Base-by-base conservation (phyloP, 1,284 basidiomycete species). In the Uromyces viciae-fabae region DNA sequence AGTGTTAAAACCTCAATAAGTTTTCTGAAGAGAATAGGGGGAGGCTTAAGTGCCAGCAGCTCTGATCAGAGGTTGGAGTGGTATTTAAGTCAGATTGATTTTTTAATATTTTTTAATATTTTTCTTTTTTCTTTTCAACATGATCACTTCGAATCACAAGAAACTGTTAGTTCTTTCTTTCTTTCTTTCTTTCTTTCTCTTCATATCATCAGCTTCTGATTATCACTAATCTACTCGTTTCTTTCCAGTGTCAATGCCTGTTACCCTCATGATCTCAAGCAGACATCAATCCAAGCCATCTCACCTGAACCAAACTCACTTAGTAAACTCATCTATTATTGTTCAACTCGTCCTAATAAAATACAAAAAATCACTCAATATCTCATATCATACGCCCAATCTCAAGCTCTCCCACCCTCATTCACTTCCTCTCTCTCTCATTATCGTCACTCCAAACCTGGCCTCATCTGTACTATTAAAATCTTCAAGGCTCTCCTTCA, bases 321-420 rank as follows among this genome's bases (percentile, higher is more conserved):
- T 22, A 77, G 75, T 31, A 77, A 77, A 56, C 28, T 77, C 19
- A 77, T 52, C 62, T 77, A 68, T 52, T 77, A 77, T 38, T 77
- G 75, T n/a, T 33, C 60, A n/a, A 77, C 75, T 36, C 43, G 64
- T 11, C 75, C 75, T 22, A 38, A 77, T 49, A 77, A 77, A 38
- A 68, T 77, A 15, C n/a, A 17, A 1, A 77, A 77, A 38, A 64
- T 77, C 62, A 77, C 75, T 19, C 19, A 17, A 33, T 77, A 77
- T 25, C 60, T 77, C 19, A 46, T 77, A 33, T 77, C 75, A 14
- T 77, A 66, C 19, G 75, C 75, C 25, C 75, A 68, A 19, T 68
- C 62, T 25, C 75, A 77, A 52, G 46, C 75, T 8, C 25, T 52
- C 2, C 75, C 75, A 2, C 28, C 58, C 40, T 77, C 75, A 1